Conservation (phyloP, 495 filamentous ascomycete species). For the Tuber brumale region DNA sequence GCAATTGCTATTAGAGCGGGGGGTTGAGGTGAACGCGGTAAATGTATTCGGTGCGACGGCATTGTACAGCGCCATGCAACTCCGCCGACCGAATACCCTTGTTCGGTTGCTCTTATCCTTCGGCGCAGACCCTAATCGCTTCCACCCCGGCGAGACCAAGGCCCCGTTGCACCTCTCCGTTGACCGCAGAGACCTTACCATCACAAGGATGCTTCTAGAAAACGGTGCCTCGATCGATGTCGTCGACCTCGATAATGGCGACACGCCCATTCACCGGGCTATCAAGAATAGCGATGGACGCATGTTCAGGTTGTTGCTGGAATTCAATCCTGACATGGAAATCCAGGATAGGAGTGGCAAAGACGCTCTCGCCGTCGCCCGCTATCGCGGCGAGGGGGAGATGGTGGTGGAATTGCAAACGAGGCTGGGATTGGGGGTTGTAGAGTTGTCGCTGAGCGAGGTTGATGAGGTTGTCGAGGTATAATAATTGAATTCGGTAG, state of each 20-base stretch:
- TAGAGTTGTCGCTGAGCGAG: not conserved
- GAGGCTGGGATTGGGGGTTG: not conserved
- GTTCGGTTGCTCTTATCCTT: not conserved
- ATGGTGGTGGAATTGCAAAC: not conserved
- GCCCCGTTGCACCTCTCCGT: not conserved
- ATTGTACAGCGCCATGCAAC: conserved; percentile 1
- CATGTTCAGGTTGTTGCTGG: not conserved
- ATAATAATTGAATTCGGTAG: conserved; percentile 1
- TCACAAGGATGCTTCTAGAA: not conserved
- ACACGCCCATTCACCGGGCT: not conserved
- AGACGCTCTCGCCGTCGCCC: not conserved
- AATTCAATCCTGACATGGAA: not conserved
- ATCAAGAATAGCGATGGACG: not conserved
- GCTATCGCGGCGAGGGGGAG: not conserved
- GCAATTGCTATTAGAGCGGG: not conserved
- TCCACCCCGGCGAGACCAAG: not conserved
- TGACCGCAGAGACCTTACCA: not conserved
- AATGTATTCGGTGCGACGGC: not conserved
- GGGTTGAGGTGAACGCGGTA: not conserved
- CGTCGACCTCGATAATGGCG: not conserved
- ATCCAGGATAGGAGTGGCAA: conserved; percentile 5
- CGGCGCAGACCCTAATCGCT: not conserved
- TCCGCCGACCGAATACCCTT: not conserved
- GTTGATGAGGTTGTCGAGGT: conserved; percentile 4
- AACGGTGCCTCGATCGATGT: not conserved